Percentiles rank a stretch among this genome's conserved stretches.
Evolutionary conservation across 2,329 filamentous ascomycete species (phyloP).

Genomic region (Kalaharituber pfeilii): DNA sequence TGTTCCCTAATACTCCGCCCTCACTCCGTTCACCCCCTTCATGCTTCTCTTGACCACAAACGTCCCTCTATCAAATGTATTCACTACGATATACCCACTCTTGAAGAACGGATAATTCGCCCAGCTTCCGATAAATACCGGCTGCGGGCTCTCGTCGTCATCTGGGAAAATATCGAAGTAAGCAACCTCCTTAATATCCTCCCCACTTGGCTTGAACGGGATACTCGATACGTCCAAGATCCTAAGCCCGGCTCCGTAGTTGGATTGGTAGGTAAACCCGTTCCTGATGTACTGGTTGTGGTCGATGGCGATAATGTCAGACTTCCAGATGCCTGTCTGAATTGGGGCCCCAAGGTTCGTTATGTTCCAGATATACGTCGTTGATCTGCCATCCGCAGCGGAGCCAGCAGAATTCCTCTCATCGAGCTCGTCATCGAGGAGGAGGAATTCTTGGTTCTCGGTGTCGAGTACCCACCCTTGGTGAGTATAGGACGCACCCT

Average conservation of each 20-base stretch:
- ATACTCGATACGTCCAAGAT: constrained; percentile 30
- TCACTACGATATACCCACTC: constrained; percentile 31
- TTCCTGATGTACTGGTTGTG: constrained; percentile 34
- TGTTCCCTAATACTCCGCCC: constrained; percentile 8
- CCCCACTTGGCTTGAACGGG: constrained; percentile 28
- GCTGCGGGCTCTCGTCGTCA: constrained; percentile 28
- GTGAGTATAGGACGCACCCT: constrained; percentile 8
- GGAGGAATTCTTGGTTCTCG: constrained; percentile 28
- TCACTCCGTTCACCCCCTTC: constrained; percentile 2
- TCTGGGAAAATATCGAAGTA: constrained; percentile 32
- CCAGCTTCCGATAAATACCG: constrained; percentile 32
- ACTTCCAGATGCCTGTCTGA: constrained; percentile 31
- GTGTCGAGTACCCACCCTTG: constrained; percentile 33
- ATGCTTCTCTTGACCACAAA: constrained; percentile 30
- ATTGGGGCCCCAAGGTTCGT: constrained; percentile 27
- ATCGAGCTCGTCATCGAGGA: constrained; percentile 31
- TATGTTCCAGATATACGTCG: constrained; percentile 32
- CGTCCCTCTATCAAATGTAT: constrained; percentile 33
- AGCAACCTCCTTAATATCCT: constrained; percentile 29
- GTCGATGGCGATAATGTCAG: constrained; percentile 28
- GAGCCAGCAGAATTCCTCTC: constrained; percentile 25
- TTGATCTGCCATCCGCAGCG: constrained; percentile 24
- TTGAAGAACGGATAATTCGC: constrained; percentile 28
- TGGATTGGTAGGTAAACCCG: constrained; percentile 30
- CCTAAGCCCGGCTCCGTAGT: constrained; percentile 31